Evolutionary conservation across 2,329 filamentous ascomycete species (phyloP).

Genomic region (Aspergillus sp.): DNA sequence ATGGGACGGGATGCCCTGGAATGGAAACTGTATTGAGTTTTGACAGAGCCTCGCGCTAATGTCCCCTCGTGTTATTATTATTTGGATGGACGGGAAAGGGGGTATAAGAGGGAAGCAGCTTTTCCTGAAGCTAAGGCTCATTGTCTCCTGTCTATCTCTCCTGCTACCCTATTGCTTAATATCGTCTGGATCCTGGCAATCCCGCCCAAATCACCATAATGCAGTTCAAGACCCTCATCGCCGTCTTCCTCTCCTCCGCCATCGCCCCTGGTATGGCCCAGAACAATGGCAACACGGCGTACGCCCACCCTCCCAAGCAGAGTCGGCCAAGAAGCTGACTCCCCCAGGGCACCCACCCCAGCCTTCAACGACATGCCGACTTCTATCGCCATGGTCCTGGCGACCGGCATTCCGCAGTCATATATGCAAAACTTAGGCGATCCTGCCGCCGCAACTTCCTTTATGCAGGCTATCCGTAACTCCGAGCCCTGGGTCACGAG

Average conservation of each 20-base stretch:
- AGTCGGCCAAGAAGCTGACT: not conserved
- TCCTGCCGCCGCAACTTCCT: slow-evolving; percentile 10
- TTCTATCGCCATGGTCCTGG: slow-evolving; percentile 16
- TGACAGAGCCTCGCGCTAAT: too few species aligned
- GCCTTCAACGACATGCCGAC: not conserved
- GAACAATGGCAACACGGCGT: not conserved
- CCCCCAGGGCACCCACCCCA: not conserved
- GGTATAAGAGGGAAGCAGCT: too few species aligned
- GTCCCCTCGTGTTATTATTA: too few species aligned
- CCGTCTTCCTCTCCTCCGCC: not conserved
- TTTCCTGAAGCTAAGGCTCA: too few species aligned
- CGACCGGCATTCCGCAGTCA: slow-evolving; percentile 18
- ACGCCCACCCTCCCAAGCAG: not conserved
- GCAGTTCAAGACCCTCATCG: not conserved
- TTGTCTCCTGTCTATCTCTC: too few species aligned
- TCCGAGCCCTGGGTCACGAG: slow-evolving; percentile 19
- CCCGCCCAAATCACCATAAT: not conserved
- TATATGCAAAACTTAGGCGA: slow-evolving; percentile 13
- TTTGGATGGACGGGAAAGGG: too few species aligned
- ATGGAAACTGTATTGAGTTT: too few species aligned
- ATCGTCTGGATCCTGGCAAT: not conserved
- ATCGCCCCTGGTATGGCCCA: not conserved
- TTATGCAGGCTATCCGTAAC: slow-evolving; percentile 14
- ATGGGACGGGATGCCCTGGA: too few species aligned
- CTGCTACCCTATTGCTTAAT: not conserved